Evolutionary conservation across 192 early-diverging fungal species (phyloP), one percentile per base, ranked within the genome.

Genomic region (Linnemannia elongata): DNA sequence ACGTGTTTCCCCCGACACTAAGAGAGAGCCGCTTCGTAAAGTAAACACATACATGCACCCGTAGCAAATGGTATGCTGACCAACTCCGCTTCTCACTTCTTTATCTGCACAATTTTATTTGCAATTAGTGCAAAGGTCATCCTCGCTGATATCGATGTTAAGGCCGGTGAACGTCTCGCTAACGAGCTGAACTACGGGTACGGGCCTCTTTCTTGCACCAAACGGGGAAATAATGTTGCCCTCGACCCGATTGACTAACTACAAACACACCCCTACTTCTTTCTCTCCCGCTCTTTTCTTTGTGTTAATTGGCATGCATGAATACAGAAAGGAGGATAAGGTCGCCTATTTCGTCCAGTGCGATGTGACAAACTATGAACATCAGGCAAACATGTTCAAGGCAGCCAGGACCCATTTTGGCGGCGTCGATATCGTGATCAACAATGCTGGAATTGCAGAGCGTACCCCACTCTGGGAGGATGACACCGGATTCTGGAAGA

Each of bases 401-500:
- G 76, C 77, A 0, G 90, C 92, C 5, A 76, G 89, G 18, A 49
- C 70, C 10, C 76, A 90, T 71, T 96, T 93, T 79, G 94, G 94
- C 6, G 39, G 41, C 0, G 71, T 95, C 7, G 91, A 94, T 54
- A 91, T 94, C 41, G 79, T 91, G 73, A 84, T 94, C 77, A 93
- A 92, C 83, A 93, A 94, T 71, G 93, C 92, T 1, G 93, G 93
- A 8, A 88, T 93, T 66, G 89, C 85, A 39, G 92, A 90, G 35
- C 44, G 72, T n/a, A 77, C 39, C 4, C 44, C 88, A 5, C 82
- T 81, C 7, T 91, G 90, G 90, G 44, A 87, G 12, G 91, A 94
- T n/a, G 55, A 39, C 3, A 78, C 86, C 24, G 87, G 88, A 66
- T 18, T 71, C 17, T 91, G 90, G 88, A 76, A 89, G 52, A 88